A percentile compares a stretch with the other conserved stretches of the same genome.
These are phyloP conservation scores for Mrakia gelida DNA, from an alignment of 768 basidiomycete genomes.

Conservation along the genomic window DNA sequence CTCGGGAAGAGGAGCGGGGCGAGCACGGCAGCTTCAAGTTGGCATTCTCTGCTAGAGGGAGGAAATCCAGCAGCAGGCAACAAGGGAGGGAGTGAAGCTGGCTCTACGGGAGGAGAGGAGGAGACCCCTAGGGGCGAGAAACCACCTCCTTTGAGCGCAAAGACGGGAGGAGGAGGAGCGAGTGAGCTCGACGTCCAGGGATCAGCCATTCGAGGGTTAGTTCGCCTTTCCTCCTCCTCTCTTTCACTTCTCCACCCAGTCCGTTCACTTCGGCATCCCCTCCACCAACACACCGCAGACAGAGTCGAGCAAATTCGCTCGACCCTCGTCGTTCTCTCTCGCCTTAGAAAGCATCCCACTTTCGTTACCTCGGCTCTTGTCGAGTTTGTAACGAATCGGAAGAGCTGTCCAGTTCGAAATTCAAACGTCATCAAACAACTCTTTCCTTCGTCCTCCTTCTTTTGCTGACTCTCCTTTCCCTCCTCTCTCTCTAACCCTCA, in stretches of 20 bases:
- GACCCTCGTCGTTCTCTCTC: too few relatives aligned
- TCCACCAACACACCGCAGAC: too few relatives aligned
- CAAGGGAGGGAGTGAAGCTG: background rate
- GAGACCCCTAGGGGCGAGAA: constrained; percentile 16
- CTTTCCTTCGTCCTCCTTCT: background rate
- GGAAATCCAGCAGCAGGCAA: background rate
- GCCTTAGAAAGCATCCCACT: too few relatives aligned
- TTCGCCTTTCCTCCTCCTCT: background rate
- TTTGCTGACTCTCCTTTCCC: background rate
- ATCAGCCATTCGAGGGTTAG: background rate
- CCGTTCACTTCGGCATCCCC: too few relatives aligned
- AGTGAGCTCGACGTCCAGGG: background rate
- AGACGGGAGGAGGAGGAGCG: background rate
- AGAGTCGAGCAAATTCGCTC: too few relatives aligned
- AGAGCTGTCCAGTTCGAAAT: background rate
- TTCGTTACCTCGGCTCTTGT: too few relatives aligned
- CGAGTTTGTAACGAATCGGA: too few relatives aligned
- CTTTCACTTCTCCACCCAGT: too few relatives aligned
- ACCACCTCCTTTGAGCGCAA: background rate
- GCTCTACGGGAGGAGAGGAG: constrained; percentile 16
- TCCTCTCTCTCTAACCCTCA: background rate
- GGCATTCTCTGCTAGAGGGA: background rate
- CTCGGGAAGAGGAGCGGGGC: background rate
- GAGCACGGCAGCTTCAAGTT: constrained; percentile 3
- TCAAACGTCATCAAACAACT: too few relatives aligned